A percentile compares a stretch with the other conserved stretches of the same genome.
Evolutionary conservation across 2,329 filamentous ascomycete genomes (phyloP).

Genomic region (Thelonectria blattea): DNA sequence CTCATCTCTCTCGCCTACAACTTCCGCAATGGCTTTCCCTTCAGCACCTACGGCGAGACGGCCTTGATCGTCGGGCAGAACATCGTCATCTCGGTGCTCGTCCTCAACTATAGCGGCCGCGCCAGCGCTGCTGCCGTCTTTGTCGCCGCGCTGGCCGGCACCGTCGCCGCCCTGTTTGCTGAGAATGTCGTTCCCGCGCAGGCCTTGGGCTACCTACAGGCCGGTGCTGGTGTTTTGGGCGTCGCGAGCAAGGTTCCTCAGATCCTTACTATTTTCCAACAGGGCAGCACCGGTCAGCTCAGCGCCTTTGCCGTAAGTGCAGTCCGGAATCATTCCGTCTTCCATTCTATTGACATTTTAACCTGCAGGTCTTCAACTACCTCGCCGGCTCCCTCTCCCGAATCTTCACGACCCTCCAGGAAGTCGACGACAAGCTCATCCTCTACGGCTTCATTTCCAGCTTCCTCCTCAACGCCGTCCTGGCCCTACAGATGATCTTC

Average conservation of each 20-base stretch:
- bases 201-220: slow-evolving; percentile 77
- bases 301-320: slow-evolving; percentile 89
- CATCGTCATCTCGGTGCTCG: slow-evolving; percentile 83
- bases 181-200: slow-evolving; percentile 68
- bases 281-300: slow-evolving; percentile 92
- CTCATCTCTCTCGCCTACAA: slow-evolving; percentile 94
- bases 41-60: slow-evolving; percentile 96
- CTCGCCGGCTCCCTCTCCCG: slow-evolving; percentile 89
- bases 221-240: slow-evolving; percentile 80
- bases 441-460: slow-evolving; percentile 93
- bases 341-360: slow-evolving; percentile 2
- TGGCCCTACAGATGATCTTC: slow-evolving; percentile 90
- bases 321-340: neutral
- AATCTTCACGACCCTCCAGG: slow-evolving; percentile 97
- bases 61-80: slow-evolving; percentile 93
- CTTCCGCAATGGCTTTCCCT: slow-evolving; percentile 86
- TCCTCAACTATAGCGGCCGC: slow-evolving; percentile 81
- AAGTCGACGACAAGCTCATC: slow-evolving; percentile 96
- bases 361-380: slow-evolving; percentile 90
- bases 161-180: slow-evolving; percentile 73
- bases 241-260: slow-evolving; percentile 94
- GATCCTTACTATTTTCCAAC: slow-evolving; percentile 82
- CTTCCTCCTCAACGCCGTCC: slow-evolving; percentile 84
- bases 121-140: slow-evolving; percentile 74
- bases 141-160: slow-evolving; percentile 75